phyloP scores from a whole-genome alignment of 305 asterid genomes.

The Vinca major region DNA sequence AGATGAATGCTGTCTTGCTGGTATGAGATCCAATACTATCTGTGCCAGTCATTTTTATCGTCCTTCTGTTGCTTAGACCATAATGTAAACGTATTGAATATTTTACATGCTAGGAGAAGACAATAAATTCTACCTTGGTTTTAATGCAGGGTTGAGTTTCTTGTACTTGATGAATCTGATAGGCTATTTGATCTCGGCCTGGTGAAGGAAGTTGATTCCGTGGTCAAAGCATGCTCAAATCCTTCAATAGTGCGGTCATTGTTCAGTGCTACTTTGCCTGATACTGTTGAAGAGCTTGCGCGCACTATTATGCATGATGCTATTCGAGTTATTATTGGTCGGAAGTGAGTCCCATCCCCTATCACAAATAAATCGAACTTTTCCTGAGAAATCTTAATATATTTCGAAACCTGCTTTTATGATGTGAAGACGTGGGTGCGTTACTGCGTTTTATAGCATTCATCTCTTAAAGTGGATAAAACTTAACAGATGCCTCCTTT shows the following conservation, averaged over 20 bases:
- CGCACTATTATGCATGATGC: slow-evolving; percentile 97
- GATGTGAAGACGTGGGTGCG: not conserved
- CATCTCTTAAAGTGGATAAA: slow-evolving; percentile 3
- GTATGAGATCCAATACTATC: not conserved
- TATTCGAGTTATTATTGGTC: slow-evolving; percentile 73
- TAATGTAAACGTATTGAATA: not conserved
- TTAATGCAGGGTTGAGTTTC: slow-evolving; percentile 65
- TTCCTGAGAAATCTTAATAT: not conserved
- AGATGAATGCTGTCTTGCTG: not conserved
- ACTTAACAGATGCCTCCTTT: slow-evolving; percentile 8
- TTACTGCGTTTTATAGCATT: not conserved
- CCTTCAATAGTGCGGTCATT: slow-evolving; percentile 75
- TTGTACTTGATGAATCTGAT: slow-evolving; percentile 89
- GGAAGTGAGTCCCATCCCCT: slow-evolving; percentile 48
- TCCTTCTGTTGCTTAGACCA: not conserved
- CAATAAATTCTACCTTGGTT: slow-evolving; percentile 1
- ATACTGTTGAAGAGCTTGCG: slow-evolving; percentile 80
- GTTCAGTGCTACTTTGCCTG: slow-evolving; percentile 92
- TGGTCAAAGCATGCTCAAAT: slow-evolving; percentile 86
- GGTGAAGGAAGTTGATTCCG: slow-evolving; percentile 83
- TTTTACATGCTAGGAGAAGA: not conserved
- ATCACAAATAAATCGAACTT: not conserved
- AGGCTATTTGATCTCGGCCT: slow-evolving; percentile 81
- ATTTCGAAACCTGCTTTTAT: not conserved
- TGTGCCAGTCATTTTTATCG: slow-evolving; percentile 1